A percentile compares a stretch with the other conserved stretches of the same genome.
Conservation (phyloP, 139 green algal species). For the Volvox africanus region DNA sequence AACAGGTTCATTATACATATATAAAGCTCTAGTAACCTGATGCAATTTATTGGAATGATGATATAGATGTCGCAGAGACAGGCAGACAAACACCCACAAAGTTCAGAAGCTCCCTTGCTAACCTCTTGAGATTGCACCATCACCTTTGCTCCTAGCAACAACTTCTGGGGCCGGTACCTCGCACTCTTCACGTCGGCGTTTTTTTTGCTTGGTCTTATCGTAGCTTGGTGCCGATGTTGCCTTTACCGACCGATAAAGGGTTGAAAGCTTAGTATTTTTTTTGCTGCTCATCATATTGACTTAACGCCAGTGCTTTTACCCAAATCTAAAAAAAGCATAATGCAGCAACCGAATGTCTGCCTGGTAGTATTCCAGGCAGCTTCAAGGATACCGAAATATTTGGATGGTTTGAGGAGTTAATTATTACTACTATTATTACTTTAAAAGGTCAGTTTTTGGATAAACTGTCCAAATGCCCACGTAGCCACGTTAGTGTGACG, state of each 20-base stretch:
- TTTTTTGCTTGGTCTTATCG: not conserved
- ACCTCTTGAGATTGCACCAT: not conserved
- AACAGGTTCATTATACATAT: not conserved
- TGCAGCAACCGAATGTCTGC: no score
- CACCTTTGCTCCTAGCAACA: conserved; percentile 8
- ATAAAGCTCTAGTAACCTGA: no score
- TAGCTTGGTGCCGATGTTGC: not conserved
- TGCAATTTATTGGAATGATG: no score
- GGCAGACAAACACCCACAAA: not conserved
- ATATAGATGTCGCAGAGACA: not conserved
- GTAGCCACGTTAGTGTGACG: no score
- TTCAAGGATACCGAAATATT: no score
- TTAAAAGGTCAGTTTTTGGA: no score
- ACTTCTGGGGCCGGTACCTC: not conserved
- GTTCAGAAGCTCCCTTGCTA: not conserved
- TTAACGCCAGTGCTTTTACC: no score
- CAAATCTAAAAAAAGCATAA: no score
- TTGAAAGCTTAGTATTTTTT: not conserved
- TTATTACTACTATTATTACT: no score
- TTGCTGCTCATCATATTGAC: conserved; percentile 21
- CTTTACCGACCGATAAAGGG: not conserved
- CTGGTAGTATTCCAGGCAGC: no score
- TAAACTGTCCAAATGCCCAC: no score
- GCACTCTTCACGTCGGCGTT: not conserved
- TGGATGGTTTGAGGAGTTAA: no score